Conservation (phyloP, 768 basidiomycete species). For the Serendipita sp. region DNA sequence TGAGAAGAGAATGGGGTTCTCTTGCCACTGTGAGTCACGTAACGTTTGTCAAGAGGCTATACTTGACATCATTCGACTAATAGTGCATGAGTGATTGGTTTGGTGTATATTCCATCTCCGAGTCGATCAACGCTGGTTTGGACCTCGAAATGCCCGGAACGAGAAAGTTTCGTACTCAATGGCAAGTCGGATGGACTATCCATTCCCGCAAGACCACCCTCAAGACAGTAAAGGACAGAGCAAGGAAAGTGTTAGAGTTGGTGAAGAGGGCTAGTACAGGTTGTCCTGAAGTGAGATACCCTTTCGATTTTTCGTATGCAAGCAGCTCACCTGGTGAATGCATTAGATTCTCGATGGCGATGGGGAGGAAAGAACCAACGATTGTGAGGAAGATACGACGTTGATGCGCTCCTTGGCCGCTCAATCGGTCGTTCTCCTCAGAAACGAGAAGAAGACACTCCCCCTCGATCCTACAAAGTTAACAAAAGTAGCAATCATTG, state of each 20-base stretch:
- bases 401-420: constrained; percentile 54
- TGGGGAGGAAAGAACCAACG: constrained; percentile 30
- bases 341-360: constrained; percentile 28
- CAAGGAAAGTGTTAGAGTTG: constrained; percentile 41
- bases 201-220: constrained; percentile 44
- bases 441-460: constrained; percentile 42
- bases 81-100: constrained; percentile 16
- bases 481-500: constrained; percentile 61
- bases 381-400: constrained; percentile 13
- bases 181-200: constrained; percentile 11
- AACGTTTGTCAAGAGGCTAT: no score
- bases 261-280: constrained; percentile 49
- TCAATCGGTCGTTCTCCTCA: constrained; percentile 57
- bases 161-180: constrained; percentile 26
- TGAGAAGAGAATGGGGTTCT: constrained; percentile 51
- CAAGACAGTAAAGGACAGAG: constrained; percentile 51
- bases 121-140: constrained; percentile 41
- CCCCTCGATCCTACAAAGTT: constrained; percentile 31
- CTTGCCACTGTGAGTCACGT: constrained; percentile 27
- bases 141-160: constrained; percentile 52
- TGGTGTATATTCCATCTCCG: constrained; percentile 28
- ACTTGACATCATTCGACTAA: background rate
- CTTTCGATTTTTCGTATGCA: background rate
- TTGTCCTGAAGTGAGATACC: constrained; percentile 50
- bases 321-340: background rate